Evolutionary conservation across 2,329 filamentous ascomycete species (phyloP).

Genomic region (Cadophora luteo-olivacea): DNA sequence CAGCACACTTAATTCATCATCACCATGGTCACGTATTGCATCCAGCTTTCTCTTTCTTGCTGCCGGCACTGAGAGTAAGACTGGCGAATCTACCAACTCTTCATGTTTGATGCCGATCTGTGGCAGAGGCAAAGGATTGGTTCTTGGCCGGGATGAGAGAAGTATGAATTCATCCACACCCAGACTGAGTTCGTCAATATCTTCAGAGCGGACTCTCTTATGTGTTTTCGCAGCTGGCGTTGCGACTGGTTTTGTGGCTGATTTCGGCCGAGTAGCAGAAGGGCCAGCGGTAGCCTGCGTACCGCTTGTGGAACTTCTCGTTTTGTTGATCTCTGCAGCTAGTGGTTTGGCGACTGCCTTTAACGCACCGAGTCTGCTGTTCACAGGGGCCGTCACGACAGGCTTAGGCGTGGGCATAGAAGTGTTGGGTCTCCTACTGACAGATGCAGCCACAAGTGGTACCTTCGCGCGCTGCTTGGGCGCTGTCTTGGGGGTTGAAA

Average conservation of each 20-base stretch:
- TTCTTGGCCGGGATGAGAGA: constrained; percentile 32
- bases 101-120: constrained; percentile 31
- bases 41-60: constrained; percentile 34
- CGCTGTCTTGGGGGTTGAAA: not conserved
- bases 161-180: constrained; percentile 35
- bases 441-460: not conserved
- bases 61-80: constrained; percentile 9
- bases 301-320: not conserved
- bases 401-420: not conserved
- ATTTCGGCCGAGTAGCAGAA: not conserved
- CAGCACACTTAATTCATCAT: constrained; percentile 18
- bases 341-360: not conserved
- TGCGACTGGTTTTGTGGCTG: not conserved
- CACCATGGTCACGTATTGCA: constrained; percentile 19
- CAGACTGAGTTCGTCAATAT: constrained; percentile 42
- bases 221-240: constrained; percentile 8
- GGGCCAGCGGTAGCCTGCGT: not conserved
- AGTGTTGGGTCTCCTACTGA: not conserved
- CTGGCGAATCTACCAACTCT: constrained; percentile 20
- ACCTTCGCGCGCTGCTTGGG: constrained; percentile 1
- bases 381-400: not conserved
- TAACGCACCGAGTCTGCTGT: not conserved
- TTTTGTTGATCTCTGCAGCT: not conserved
- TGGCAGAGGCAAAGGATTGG: constrained; percentile 18
- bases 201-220: constrained; percentile 27